Evolutionary conservation across 768 basidiomycete species (phyloP), one percentile per base, ranked within the genome.

Genomic region (Lentinula lateritia): DNA sequence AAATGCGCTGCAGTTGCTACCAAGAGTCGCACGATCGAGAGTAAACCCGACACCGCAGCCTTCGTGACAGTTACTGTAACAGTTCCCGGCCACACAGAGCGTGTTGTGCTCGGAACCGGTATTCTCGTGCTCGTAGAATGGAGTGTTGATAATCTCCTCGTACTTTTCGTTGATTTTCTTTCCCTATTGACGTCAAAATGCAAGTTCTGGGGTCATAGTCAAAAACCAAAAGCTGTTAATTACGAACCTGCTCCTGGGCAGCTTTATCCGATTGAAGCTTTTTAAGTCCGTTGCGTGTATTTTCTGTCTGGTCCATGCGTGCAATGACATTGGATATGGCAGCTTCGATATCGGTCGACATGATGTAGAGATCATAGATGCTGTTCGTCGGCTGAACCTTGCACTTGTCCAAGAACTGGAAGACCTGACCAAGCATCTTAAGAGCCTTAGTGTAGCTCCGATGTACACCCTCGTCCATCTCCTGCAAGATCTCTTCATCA

Each of bases 21-120:
- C 61, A 12, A 64, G 35, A 8, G 46, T 46, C 20, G 52, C 57
- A 8, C 55, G 57, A 55, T 64, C 64, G 20, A 60, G 23, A 20
- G 61, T 62, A 45, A 58, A 64, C n/a, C 52, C 48, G 20, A 64
- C 61, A 13, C 38, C 28, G 38, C 64, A 64, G 38, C 43, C 20
- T 16, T 28, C 39, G 38, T 66, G 65, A 41, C 65, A 66, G 45
- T 66, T 66, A 39, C 23, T n/a, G 42, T 61, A 66, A 52, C 65
- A 66, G 13, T 58, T 42, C 20, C 43, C 42, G 12, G 59, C 62
- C 12, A 41, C 35, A 36, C 65, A 66, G 15, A 66, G 54, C n/a
- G 65, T 63, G 52, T 66, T 58, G 42, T 63, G 60, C 32, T 3
- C 36, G 16, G 50, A 6, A 13, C 32, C 50, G 13, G 50, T 52